These are phyloP conservation scores for Flaveria robusta DNA, from an alignment of 129 eudicot species.

Conservation along the genomic window DNA sequence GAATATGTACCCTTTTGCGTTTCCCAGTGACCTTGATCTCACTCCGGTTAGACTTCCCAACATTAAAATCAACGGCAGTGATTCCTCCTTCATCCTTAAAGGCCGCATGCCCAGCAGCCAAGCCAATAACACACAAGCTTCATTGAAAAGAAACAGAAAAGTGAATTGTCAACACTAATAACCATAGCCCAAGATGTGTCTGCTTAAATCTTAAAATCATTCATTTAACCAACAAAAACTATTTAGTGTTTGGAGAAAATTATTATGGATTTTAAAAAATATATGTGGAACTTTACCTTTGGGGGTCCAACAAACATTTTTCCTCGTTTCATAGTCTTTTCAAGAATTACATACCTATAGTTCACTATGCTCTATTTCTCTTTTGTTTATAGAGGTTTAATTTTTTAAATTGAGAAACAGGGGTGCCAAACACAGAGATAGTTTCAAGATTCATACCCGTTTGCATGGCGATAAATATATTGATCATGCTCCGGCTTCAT, in stretches of 20 bases:
- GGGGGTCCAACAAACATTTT: neutral
- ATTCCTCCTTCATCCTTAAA: constrained; percentile 85
- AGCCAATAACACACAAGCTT: constrained; percentile 95
- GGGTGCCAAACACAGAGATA: constrained; percentile 2
- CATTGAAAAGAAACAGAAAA: constrained; percentile 9
- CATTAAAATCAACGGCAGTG: constrained; percentile 81
- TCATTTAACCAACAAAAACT: neutral
- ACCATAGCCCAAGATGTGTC: neutral
- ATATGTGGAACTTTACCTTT: neutral
- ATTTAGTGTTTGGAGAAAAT: neutral
- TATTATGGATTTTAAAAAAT: neutral
- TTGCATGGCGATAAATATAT: constrained; percentile 94
- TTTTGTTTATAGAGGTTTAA: neutral
- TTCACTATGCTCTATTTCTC: neutral
- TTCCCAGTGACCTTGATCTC: constrained; percentile 87
- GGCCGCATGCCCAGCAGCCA: constrained; percentile 82
- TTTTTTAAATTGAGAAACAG: neutral
- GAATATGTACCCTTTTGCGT: constrained; percentile 74
- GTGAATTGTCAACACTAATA: neutral
- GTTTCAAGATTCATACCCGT: constrained; percentile 62
- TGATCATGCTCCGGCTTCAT: constrained; percentile 94
- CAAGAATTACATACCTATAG: neutral
- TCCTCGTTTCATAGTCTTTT: neutral
- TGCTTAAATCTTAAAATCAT: neutral
- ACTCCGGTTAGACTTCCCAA: constrained; percentile 96